Evolutionary conservation across 257 asterid genomes (phyloP).

Genomic region (Rehmannia glutinosa): DNA sequence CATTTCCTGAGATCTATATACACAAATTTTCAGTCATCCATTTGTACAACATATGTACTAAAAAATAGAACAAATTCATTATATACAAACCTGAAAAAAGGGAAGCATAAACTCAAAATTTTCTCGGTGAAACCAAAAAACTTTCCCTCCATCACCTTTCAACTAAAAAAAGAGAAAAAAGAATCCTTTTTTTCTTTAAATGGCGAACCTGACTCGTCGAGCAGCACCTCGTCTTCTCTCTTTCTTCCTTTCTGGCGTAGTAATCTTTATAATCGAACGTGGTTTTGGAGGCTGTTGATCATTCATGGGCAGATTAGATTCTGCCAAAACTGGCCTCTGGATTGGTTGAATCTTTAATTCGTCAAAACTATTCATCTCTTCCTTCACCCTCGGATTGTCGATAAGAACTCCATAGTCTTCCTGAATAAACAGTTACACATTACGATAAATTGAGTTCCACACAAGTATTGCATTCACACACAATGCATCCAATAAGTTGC

Average conservation of each 20-base stretch:
- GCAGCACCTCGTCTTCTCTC: constrained; percentile 25
- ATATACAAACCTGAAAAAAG: not conserved
- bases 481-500: too few species aligned
- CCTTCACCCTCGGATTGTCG: constrained; percentile 34
- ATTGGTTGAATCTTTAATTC: constrained; percentile 22
- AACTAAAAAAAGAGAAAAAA: too few species aligned
- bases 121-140: too few species aligned
- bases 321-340: constrained; percentile 27
- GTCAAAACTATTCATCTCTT: constrained; percentile 34
- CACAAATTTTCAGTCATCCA: not conserved
- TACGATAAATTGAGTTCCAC: not conserved
- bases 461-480: too few species aligned
- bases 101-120: not conserved
- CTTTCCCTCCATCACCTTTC: too few species aligned
- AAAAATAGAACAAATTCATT: constrained; percentile 8
- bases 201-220: constrained; percentile 18
- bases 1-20: not conserved
- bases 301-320: constrained; percentile 20
- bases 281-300: constrained; percentile 31
- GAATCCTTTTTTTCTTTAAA: not conserved
- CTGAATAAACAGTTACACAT: constrained; percentile 17
- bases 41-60: not conserved
- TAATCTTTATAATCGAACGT: constrained; percentile 33
- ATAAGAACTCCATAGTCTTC: constrained; percentile 42
- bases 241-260: constrained; percentile 31